A percentile compares a stretch with the other conserved stretches of the same genome.
Conservation (phyloP, 129 eudicot genomes). For the Arctium minus region DNA sequence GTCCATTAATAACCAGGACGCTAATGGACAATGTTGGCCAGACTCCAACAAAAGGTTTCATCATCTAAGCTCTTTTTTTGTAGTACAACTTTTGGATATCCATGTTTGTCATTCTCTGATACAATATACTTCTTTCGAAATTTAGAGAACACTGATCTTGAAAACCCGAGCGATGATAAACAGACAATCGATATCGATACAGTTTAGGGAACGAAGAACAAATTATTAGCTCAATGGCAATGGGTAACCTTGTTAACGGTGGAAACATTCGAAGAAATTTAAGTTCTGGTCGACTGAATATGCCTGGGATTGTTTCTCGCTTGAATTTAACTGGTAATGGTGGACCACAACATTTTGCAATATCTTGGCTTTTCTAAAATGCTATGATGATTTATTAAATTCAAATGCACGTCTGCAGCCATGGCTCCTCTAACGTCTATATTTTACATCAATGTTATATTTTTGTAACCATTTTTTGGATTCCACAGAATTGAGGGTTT, state of each 20-base stretch:
- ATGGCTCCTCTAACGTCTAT: not conserved
- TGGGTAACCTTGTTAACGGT: constrained; percentile 62
- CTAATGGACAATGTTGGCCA: constrained; percentile 49
- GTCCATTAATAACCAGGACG: constrained; percentile 60
- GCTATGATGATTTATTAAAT: not conserved
- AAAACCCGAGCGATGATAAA: constrained; percentile 25
- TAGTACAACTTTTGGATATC: not conserved
- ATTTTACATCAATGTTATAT: not conserved
- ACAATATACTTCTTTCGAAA: not conserved
- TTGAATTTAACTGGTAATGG: constrained; percentile 65
- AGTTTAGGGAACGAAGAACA: constrained; percentile 71
- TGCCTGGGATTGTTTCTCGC: constrained; percentile 72
- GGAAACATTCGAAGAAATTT: constrained; percentile 64
- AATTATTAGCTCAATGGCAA: constrained; percentile 56
- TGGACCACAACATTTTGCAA: not conserved
- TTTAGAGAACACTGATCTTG: constrained; percentile 36
- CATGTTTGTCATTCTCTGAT: constrained; percentile 13
- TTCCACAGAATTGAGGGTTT: too few relatives aligned
- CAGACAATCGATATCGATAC: not conserved
- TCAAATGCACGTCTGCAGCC: not conserved
- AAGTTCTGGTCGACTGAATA: constrained; percentile 58
- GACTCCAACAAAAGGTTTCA: constrained; percentile 36
- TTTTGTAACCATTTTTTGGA: not conserved
- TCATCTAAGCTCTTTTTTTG: not conserved
- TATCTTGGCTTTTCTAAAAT: not conserved